These are phyloP conservation scores for Leptoxyphium fumago DNA, from an alignment of 2,329 filamentous ascomycete genomes.

Conservation along the genomic window DNA sequence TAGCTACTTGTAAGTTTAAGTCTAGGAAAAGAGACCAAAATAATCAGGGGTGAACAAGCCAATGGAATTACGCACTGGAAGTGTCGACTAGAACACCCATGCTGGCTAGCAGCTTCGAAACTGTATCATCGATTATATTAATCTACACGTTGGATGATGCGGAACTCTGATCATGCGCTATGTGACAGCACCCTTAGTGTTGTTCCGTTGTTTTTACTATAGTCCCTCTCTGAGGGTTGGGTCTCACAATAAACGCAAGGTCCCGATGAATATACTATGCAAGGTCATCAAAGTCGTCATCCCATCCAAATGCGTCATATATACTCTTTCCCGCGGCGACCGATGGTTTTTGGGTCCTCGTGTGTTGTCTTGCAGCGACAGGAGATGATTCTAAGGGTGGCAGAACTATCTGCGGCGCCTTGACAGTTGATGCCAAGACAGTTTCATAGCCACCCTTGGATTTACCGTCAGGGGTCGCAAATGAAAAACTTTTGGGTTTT, in stretches of 20 bases:
- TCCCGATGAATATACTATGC: conserved; percentile 17
- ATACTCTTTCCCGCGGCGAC: conserved; percentile 12
- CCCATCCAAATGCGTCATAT: conserved; percentile 32
- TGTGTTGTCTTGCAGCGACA: conserved; percentile 11
- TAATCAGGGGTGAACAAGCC: too few relatives aligned
- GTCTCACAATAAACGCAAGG: not conserved
- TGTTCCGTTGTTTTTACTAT: too few relatives aligned
- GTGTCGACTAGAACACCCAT: too few relatives aligned
- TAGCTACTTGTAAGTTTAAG: too few relatives aligned
- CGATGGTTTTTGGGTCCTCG: conserved; percentile 4
- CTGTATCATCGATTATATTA: too few relatives aligned
- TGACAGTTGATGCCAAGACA: conserved; percentile 1
- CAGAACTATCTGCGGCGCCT: conserved; percentile 9
- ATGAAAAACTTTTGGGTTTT: not conserved
- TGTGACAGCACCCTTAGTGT: too few relatives aligned
- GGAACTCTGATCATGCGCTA: too few relatives aligned
- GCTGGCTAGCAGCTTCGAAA: too few relatives aligned
- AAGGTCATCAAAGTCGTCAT: conserved; percentile 26
- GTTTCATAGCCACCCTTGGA: not conserved
- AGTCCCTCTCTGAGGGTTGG: too few relatives aligned
- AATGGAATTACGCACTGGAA: too few relatives aligned
- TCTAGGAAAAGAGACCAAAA: too few relatives aligned
- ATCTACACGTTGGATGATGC: too few relatives aligned
- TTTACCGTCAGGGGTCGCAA: conserved; percentile 1
- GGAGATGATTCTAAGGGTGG: conserved; percentile 3